phyloP scores from a whole-genome alignment of 176 grass and related monocot genomes.

The Aegilops tauschii region DNA sequence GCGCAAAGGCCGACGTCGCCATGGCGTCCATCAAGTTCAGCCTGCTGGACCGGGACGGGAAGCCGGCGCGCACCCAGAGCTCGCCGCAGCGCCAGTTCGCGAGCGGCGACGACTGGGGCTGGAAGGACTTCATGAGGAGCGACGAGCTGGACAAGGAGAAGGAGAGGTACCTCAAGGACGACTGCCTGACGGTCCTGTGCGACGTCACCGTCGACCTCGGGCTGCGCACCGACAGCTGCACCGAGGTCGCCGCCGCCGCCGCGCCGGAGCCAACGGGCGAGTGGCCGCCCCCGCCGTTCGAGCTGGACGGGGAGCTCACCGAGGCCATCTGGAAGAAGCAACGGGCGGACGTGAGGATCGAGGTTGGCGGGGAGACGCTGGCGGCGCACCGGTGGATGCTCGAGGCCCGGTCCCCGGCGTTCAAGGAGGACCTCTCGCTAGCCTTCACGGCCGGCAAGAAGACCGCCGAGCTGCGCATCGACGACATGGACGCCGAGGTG shows the following conservation, averaged over 20 bases:
- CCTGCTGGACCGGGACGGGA: slow-evolving; percentile 3
- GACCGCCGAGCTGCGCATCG: background rate
- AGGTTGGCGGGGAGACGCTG: background rate
- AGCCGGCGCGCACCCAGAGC: background rate
- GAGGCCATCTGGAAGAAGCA: background rate
- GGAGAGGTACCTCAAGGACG: background rate
- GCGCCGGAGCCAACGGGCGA: background rate
- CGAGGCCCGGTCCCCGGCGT: background rate
- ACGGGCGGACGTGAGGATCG: background rate
- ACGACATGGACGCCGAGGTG: background rate
- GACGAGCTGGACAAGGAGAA: background rate
- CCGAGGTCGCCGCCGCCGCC: background rate
- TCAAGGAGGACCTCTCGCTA: background rate
- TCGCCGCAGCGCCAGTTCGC: background rate
- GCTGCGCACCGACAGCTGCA: background rate
- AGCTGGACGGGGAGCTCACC: background rate
- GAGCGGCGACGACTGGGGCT: slow-evolving; percentile 16
- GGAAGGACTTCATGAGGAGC: background rate
- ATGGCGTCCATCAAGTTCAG: background rate
- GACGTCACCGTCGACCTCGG: slow-evolving; percentile 4
- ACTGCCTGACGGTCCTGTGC: background rate
- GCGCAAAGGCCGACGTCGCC: background rate
- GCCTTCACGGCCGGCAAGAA: background rate
- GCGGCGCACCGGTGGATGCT: slow-evolving; percentile 13
- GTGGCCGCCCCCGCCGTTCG: slow-evolving; percentile 1